Base-by-base conservation (phyloP, 345 rosid genomes). In the Streptanthus diversifolius region DNA sequence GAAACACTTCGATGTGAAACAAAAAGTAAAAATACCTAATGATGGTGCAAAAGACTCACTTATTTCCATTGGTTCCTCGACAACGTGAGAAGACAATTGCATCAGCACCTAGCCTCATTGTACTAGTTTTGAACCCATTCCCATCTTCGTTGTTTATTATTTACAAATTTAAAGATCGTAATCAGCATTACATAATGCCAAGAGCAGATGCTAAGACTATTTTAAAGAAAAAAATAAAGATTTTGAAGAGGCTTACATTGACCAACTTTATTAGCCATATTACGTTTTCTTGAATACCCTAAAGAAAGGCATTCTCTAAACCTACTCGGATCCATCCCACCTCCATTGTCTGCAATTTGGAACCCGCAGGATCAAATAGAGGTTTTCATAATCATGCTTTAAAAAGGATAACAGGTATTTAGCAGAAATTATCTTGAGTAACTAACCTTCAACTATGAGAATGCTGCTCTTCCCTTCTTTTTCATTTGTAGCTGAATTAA, bases 51-150 rank as follows among this genome's bases (percentile, higher is more conserved):
- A 18, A 24, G 17, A 60, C 59, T 63, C 27, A 84, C 90, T 88
- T 80, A 14, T 61, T 77, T 55, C 85, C 87, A 47, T 79, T 79
- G 35, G 17, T 52, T 52, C 85, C 86, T 3, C 15, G 63, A 72
- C 86, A 79, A 29, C 85, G 83, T 1, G 97, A 79, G 61, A 91
- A 86, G 75, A 91, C 97, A 52, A 91, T 82, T 9, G 84, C 93
- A 82, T 91, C 97, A 52, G 96, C 91, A 51, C 97, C 93, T 48
- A 91, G 89, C 79, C 93, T 89, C 97, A 91, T 91, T 7, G 90
- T 85, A 68, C 96, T 87, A 12, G 96, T 89, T 73, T 91, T 91
- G 54, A 91, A 86, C 13, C 97, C 96, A 80, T 91, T 91, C 47
- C 97, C 96, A 83, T 89, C 93, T 91, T 79, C 35, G 64, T 33